phyloP scores from a whole-genome alignment of 805 yeast genomes.

The Starmerella sp. region DNA sequence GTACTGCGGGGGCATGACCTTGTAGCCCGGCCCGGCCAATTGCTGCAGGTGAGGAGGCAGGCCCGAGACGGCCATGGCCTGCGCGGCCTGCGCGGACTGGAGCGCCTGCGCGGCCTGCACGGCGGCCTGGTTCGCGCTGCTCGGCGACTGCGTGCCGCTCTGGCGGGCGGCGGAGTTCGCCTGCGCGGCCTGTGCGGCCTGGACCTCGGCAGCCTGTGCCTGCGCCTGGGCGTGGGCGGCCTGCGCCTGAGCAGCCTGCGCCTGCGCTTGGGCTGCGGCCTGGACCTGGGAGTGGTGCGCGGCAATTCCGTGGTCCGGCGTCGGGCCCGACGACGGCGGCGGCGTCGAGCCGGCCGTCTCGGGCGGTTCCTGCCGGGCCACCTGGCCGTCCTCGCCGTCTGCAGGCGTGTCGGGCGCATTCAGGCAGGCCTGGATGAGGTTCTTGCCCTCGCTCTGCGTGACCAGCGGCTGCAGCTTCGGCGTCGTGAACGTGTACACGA shows the following conservation, averaged over 20 bases:
- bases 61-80: slow-evolving; percentile 12
- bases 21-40: slow-evolving; percentile 14
- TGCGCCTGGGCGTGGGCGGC: slow-evolving; percentile 12
- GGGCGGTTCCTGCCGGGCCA: slow-evolving; percentile 1
- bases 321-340: slow-evolving; percentile 4
- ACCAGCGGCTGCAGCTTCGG: slow-evolving; percentile 97
- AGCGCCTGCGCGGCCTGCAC: slow-evolving; percentile 9
- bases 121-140: not conserved
- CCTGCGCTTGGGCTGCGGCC: slow-evolving; percentile 13
- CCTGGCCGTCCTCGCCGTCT: slow-evolving; percentile 13
- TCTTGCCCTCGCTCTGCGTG: slow-evolving; percentile 94
- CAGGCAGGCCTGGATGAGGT: slow-evolving; percentile 89
- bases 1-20: slow-evolving; percentile 14
- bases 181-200: slow-evolving; percentile 9
- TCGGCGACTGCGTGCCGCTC: slow-evolving; percentile 2
- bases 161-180: slow-evolving; percentile 3
- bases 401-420: slow-evolving; percentile 78
- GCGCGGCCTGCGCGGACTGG: slow-evolving; percentile 8
- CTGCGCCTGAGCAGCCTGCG: slow-evolving; percentile 13
- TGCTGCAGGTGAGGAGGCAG: slow-evolving; percentile 17
- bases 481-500: slow-evolving; percentile 97
- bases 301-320: slow-evolving; percentile 31
- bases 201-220: slow-evolving; percentile 6
- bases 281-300: slow-evolving; percentile 7
- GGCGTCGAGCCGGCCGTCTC: slow-evolving; percentile 2